Conservation (phyloP, 2,329 filamentous ascomycete species). For the Cercospora zeina region DNA sequence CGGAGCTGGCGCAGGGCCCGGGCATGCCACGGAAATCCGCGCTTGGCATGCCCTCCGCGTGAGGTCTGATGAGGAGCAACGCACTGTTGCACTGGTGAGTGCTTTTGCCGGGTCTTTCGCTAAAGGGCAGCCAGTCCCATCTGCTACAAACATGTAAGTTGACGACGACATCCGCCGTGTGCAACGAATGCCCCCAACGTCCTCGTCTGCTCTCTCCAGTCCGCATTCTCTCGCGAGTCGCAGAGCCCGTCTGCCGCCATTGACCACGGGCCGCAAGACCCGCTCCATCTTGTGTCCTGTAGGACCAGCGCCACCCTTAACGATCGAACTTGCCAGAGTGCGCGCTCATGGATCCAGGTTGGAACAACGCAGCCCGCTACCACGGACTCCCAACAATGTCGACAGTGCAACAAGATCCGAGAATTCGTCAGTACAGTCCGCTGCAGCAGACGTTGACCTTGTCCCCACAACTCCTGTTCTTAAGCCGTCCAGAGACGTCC, state of each 20-base stretch:
- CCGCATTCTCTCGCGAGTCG: not conserved
- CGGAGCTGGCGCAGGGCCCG: slow-evolving; percentile 1
- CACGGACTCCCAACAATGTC: not conserved
- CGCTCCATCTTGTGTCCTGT: too few species aligned
- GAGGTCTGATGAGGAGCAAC: not conserved
- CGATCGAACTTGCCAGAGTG: too few species aligned
- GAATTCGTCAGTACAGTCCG: not conserved
- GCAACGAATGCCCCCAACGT: not conserved
- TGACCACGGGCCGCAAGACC: too few species aligned
- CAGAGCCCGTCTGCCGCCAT: not conserved
- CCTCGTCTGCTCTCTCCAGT: not conserved
- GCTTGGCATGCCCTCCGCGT: slow-evolving; percentile 3
- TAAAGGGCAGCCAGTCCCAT: slow-evolving; percentile 10
- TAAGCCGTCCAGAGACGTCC: not conserved
- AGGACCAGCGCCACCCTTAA: too few species aligned
- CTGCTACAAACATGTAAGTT: slow-evolving; percentile 2
- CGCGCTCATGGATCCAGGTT: not conserved
- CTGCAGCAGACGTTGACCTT: slow-evolving; percentile 15
- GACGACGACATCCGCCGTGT: not conserved
- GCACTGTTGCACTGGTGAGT: slow-evolving; percentile 7
- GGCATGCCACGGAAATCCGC: slow-evolving; percentile 7
- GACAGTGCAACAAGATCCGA: not conserved
- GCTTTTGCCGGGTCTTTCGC: slow-evolving; percentile 16
- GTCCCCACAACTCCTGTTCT: slow-evolving; percentile 18
- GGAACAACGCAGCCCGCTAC: slow-evolving; percentile 2